Conservation (phyloP, 2,329 filamentous ascomycete genomes). For the Cytospora piceae region DNA sequence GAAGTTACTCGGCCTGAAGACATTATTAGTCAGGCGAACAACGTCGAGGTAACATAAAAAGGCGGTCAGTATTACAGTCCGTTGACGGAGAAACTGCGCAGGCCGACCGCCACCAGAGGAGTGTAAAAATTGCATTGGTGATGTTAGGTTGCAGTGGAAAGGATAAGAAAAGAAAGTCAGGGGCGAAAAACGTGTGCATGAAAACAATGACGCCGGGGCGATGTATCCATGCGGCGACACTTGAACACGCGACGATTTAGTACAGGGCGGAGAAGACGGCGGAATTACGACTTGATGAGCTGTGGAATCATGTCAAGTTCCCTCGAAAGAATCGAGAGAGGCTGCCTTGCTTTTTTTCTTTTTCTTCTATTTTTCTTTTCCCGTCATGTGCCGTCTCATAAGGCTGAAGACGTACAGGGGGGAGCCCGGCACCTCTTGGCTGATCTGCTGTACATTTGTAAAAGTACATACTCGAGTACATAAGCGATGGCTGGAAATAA, state of each 20-base stretch:
- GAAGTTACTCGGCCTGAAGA: constrained; percentile 8
- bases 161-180: constrained; percentile 1
- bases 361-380: background rate
- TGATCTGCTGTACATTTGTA: too few relatives aligned
- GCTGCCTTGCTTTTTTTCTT: background rate
- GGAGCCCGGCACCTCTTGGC: constrained; percentile 4
- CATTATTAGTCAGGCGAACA: constrained; percentile 19
- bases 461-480: background rate
- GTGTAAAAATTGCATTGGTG: background rate
- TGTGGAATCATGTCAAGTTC: too few relatives aligned
- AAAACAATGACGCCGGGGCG: constrained; percentile 1
- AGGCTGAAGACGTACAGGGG: constrained; percentile 22
- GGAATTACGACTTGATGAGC: background rate
- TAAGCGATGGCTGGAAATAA: background rate
- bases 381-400: constrained; percentile 10
- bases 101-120: background rate
- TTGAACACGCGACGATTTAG: background rate
- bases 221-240: background rate
- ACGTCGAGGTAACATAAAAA: constrained; percentile 9
- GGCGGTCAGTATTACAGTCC: constrained; percentile 19
- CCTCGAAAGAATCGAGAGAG: too few relatives aligned
- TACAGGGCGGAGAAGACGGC: background rate
- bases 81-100: background rate
- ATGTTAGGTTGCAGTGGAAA: background rate
- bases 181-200: constrained; percentile 3